A percentile compares a stretch with the other conserved stretches of the same genome.
phyloP scores from a whole-genome alignment of 306 rosid genomes.

The Gillenia trifoliata region DNA sequence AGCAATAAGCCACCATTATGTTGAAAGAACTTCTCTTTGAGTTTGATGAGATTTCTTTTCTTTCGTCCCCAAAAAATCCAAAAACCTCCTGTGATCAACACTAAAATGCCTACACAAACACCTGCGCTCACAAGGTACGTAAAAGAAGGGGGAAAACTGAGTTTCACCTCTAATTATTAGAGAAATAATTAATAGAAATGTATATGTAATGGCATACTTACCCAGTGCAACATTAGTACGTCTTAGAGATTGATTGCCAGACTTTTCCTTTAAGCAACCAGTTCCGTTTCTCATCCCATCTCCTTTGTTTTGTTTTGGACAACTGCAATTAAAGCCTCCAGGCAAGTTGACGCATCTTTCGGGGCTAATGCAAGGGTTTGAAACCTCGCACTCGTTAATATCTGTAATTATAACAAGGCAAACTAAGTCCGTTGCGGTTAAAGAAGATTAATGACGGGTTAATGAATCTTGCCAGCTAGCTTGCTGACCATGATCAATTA shows the following conservation, averaged over 20 bases:
- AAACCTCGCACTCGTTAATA: background rate
- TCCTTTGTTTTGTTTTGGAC: background rate
- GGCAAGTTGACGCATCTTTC: background rate
- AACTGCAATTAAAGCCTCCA: background rate
- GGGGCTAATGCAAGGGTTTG: background rate
- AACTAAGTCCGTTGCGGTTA: too few species aligned
- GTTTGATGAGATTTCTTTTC: background rate
- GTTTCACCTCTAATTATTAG: too few species aligned
- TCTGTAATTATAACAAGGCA: background rate
- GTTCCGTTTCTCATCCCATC: background rate
- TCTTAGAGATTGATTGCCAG: too few species aligned
- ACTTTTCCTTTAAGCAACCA: too few species aligned
- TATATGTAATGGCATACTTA: background rate
- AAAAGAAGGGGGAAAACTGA: background rate
- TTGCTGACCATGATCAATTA: too few species aligned
- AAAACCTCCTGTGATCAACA: background rate
- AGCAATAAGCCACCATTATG: slow-evolving; percentile 14
- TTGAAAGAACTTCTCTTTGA: slow-evolving; percentile 6
- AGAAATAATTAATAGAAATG: too few species aligned
- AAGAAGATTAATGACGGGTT: too few species aligned
- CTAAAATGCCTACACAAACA: background rate
- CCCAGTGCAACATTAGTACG: background rate
- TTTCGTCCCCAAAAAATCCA: slow-evolving; percentile 10
- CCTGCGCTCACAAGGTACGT: background rate
- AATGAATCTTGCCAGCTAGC: too few species aligned